These are phyloP conservation scores for Macrolepiota albuminosa DNA, from an alignment of 768 basidiomycete genomes.

Conservation along the genomic window DNA sequence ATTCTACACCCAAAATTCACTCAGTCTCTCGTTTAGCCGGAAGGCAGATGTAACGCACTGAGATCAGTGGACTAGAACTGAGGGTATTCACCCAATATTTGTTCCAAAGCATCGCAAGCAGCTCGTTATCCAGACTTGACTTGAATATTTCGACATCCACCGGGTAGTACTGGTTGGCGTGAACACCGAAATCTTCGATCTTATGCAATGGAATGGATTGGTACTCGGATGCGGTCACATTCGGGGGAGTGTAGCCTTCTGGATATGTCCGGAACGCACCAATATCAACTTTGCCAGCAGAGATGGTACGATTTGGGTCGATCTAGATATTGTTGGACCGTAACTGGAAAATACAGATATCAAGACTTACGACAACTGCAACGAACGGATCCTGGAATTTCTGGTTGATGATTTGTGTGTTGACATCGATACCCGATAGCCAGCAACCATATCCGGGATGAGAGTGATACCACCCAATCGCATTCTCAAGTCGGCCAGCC, in stretches of 20 bases:
- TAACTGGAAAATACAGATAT: neutral
- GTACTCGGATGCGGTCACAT: conserved; percentile 70
- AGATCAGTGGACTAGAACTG: conserved; percentile 88
- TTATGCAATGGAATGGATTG: conserved; percentile 96
- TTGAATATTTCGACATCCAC: conserved; percentile 96
- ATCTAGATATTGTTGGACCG: conserved; percentile 46
- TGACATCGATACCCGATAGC: conserved; percentile 98
- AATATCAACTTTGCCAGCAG: conserved; percentile 97
- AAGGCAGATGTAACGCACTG: conserved; percentile 42
- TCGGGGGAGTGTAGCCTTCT: conserved; percentile 86
- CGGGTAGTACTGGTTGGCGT: conserved; percentile 93
- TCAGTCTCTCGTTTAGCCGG: neutral
- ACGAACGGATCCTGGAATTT: conserved; percentile 95
- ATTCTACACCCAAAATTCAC: conserved; percentile 51
- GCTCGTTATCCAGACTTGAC: conserved; percentile 78
- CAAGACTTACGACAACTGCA: conserved; percentile 79
- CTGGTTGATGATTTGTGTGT: conserved; percentile 94
- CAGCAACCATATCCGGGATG: conserved; percentile 99
- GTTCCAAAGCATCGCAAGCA: conserved; percentile 93
- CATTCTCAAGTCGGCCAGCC: conserved; percentile 82
- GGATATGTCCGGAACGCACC: conserved; percentile 98
- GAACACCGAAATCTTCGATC: conserved; percentile 99
- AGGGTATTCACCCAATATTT: conserved; percentile 99
- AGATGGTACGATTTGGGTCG: conserved; percentile 97
- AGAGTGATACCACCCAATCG: conserved; percentile 97